Conservation (phyloP, 2,329 filamentous ascomycete species). For the Emergomyces orientalis region DNA sequence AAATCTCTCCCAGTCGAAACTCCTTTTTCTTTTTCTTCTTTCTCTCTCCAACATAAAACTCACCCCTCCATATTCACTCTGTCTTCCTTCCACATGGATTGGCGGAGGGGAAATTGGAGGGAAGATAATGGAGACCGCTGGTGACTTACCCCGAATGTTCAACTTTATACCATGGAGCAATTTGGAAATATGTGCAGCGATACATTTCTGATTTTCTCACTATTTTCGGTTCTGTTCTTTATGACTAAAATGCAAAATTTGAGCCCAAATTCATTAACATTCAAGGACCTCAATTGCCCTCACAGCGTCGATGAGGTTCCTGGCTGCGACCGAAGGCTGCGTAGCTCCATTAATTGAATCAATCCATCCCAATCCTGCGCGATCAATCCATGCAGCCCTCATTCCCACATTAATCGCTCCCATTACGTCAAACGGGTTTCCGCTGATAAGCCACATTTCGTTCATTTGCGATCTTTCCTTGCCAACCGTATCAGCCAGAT, state of each 20-base stretch:
- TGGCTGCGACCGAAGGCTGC: constrained; percentile 47
- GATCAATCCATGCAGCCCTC: constrained; percentile 58
- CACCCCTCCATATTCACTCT: constrained; percentile 42
- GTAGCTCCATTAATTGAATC: constrained; percentile 48
- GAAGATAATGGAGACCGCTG: constrained; percentile 28
- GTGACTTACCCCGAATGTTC: constrained; percentile 40
- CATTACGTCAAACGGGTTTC: constrained; percentile 64
- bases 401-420: constrained; percentile 55
- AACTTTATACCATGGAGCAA: constrained; percentile 32
- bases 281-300: constrained; percentile 24
- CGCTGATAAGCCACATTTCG: constrained; percentile 59
- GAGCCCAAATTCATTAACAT: not conserved
- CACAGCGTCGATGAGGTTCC: constrained; percentile 50
- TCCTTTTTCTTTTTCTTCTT: constrained; percentile 21
- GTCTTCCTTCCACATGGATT: constrained; percentile 30
- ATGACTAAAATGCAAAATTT: not conserved
- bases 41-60: constrained; percentile 34
- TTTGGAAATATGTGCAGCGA: constrained; percentile 41
- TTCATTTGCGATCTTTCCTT: constrained; percentile 36
- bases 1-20: constrained; percentile 18
- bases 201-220: constrained; percentile 22
- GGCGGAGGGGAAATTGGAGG: constrained; percentile 42
- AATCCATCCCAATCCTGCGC: constrained; percentile 53
- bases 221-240: not conserved
- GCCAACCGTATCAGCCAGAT: constrained; percentile 46